Conservation (phyloP, 2,329 filamentous ascomycete species). For the Lizonia empirigonia region DNA sequence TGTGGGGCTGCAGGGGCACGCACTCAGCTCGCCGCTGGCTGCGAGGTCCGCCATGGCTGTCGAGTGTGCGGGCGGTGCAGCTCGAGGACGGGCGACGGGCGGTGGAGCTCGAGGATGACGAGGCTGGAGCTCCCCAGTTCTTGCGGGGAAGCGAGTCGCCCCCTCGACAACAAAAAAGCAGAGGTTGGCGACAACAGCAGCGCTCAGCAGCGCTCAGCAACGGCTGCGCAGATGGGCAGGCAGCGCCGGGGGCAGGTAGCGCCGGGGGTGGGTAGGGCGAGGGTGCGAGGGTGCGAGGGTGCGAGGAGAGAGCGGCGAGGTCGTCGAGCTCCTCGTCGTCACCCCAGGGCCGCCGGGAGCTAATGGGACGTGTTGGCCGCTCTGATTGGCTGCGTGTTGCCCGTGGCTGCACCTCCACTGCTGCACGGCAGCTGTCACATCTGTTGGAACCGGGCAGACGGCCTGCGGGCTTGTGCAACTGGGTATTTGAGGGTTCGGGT, state of each 20-base stretch:
- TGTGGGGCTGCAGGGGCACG: background rate
- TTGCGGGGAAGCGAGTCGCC: background rate
- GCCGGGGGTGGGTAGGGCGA: background rate
- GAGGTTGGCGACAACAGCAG: conserved; percentile 30
- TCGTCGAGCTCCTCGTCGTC: conserved; percentile 22
- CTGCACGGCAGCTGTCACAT: conserved; percentile 29
- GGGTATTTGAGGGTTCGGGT: no score
- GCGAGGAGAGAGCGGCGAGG: background rate
- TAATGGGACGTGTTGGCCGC: conserved; percentile 17
- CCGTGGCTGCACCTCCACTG: conserved; percentile 1
- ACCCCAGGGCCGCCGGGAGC: background rate
- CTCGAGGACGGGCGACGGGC: conserved; percentile 22
- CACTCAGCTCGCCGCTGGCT: conserved; percentile 45
- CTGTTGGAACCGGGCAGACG: conserved; percentile 18
- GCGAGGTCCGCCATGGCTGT: conserved; percentile 46
- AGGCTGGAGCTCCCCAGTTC: conserved; percentile 42
- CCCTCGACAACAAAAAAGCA: no score
- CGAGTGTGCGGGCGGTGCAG: conserved; percentile 24
- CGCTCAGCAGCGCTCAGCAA: conserved; percentile 5
- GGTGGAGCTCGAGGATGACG: conserved; percentile 30
- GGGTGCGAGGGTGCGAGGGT: no score
- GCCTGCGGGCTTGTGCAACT: conserved; percentile 2
- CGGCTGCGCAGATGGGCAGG: conserved; percentile 11
- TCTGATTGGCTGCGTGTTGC: conserved; percentile 17
- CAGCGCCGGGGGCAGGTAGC: conserved; percentile 1